Evolutionary conservation across 768 basidiomycete genomes (phyloP), one percentile per base, ranked within the genome.

Genomic region (Dacryopinax primogenitus): DNA sequence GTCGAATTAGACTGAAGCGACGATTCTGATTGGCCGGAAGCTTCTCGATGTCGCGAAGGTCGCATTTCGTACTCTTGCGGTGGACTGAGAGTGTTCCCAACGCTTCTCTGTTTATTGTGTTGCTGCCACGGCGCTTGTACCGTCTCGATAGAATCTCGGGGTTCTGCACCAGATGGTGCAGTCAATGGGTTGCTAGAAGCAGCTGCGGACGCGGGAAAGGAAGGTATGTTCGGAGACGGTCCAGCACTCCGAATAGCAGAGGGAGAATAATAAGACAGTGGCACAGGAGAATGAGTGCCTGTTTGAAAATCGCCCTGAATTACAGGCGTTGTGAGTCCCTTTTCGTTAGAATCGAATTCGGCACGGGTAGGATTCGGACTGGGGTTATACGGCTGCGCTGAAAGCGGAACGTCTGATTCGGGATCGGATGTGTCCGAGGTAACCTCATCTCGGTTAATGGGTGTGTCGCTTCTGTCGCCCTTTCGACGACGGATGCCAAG

Each of bases 401-500:
- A 58, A 26, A 58, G 30, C 3, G 51, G 51, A 9, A 58, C 51
- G 30, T 58, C 26, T 28, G 51, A 23, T 58, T 58, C 51, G 21
- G 51, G 51, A 58, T 58, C 51, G 26, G 51, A 58, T 9, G 51
- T 58, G 51, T 58, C 51, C 26, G 51, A 58, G 11, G 26, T 30
- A 18, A 58, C 51, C 51, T 58, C 26, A 30, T 32, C 51, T 15
- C 51, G 51, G 18, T 15, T 30, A 26, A 58, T 9, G 30, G 51
- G 21, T 7, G 30, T 32, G 51, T 58, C 51, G 9, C 9, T 7
- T 30, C 51, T 26, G 26, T 11, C 11, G 18, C 13, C 51, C 26
- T 26, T 32, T 18, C 51, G 26, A 11, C 51, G 51, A 13, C 51
- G 51, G 64, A 92, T 81, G 1, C 90, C 90, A 2, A 92, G 78